These are phyloP conservation scores for Phaffomyces opuntiae DNA, from an alignment of 805 yeast species.

Conservation along the genomic window DNA sequence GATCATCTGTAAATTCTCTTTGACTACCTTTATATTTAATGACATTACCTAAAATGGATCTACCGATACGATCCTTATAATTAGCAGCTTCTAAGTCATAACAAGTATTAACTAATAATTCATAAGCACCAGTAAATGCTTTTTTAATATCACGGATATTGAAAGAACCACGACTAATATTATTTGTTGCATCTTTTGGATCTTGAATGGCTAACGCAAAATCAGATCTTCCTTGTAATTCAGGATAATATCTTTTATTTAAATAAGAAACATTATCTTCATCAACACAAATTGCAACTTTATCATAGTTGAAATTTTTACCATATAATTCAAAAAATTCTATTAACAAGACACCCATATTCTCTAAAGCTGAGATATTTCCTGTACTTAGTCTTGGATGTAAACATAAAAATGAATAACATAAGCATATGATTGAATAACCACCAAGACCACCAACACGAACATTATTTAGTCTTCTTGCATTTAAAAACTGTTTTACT, in stretches of 20 bases:
- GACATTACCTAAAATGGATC: slow-evolving; percentile 72
- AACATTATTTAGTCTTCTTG: slow-evolving; percentile 75
- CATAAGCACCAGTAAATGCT: slow-evolving; percentile 86
- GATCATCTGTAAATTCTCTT: slow-evolving; percentile 72
- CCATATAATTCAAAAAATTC: slow-evolving; percentile 95
- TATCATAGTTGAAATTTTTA: slow-evolving; percentile 77
- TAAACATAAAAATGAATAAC: slow-evolving; percentile 64
- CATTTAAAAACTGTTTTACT: slow-evolving; percentile 76
- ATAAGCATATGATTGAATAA: slow-evolving; percentile 83
- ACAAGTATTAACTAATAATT: slow-evolving; percentile 65
- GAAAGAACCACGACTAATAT: slow-evolving; percentile 79
- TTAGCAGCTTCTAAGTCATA: slow-evolving; percentile 62
- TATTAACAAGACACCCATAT: slow-evolving; percentile 77
- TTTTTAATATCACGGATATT: slow-evolving; percentile 73
- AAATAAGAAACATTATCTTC: slow-evolving; percentile 54
- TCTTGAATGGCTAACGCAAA: slow-evolving; percentile 78
- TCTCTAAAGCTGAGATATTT: slow-evolving; percentile 60
- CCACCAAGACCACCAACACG: slow-evolving; percentile 95
- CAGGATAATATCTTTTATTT: slow-evolving; percentile 46
- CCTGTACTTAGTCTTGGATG: slow-evolving; percentile 74
- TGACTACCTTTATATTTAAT: slow-evolving; percentile 68
- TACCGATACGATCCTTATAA: slow-evolving; percentile 59
- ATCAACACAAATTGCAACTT: slow-evolving; percentile 58
- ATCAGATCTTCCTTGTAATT: slow-evolving; percentile 42
- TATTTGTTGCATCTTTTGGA: slow-evolving; percentile 79